These are phyloP conservation scores for Pyrenophora graminea DNA, from an alignment of 2,329 filamentous ascomycete genomes.

Conservation along the genomic window DNA sequence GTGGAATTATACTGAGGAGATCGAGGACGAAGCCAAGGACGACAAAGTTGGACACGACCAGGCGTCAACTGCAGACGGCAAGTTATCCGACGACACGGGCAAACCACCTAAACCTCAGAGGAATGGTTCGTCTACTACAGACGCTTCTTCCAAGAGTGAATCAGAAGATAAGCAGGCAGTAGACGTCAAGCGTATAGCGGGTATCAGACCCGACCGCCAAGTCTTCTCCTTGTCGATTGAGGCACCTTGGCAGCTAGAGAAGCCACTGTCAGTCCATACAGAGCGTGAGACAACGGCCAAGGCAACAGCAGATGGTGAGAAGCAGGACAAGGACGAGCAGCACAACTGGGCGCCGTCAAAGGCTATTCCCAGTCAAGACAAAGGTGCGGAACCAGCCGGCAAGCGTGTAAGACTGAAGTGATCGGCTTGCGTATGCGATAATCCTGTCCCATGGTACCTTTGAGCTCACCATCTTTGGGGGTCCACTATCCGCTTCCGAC, in stretches of 20 bases:
- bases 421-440: background rate
- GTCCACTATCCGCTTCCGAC: no score
- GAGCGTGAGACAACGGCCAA: background rate
- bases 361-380: background rate
- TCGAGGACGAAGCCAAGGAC: slow-evolving; percentile 45
- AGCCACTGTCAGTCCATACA: slow-evolving; percentile 12
- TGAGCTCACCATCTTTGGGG: no score
- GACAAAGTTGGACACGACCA: slow-evolving; percentile 10
- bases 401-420: slow-evolving; percentile 31
- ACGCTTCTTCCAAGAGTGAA: slow-evolving; percentile 10
- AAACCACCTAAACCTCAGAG: slow-evolving; percentile 15
- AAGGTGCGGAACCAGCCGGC: slow-evolving; percentile 22
- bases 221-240: slow-evolving; percentile 45
- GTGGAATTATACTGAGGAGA: slow-evolving; percentile 78
- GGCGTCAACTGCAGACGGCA: background rate
- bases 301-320: background rate
- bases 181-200: slow-evolving; percentile 19
- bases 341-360: slow-evolving; percentile 25
- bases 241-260: slow-evolving; percentile 36
- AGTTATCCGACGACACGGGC: background rate
- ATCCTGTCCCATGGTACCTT: no score
- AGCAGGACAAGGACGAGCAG: slow-evolving; percentile 11
- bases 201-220: slow-evolving; percentile 30
- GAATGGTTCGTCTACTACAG: slow-evolving; percentile 14
- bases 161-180: slow-evolving; percentile 10